Conservation (phyloP, 257 asterid genomes). For the Solanum sparsipilum region DNA sequence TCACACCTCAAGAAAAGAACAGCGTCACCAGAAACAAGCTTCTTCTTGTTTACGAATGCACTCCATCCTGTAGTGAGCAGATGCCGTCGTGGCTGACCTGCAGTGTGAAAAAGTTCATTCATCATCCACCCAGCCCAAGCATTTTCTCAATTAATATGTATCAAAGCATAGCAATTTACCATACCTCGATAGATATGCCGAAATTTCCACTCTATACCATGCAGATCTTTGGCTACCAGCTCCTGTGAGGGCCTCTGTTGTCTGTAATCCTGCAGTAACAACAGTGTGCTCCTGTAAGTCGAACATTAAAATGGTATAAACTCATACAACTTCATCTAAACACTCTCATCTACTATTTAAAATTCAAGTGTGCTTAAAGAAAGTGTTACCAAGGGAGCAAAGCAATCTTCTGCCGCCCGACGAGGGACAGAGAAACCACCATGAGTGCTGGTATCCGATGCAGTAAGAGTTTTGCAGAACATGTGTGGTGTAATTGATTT, state of each 20-base stretch:
- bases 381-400: constrained; percentile 74
- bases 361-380: not conserved
- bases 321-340: not conserved
- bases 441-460: constrained; percentile 97
- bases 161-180: not conserved
- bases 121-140: not conserved
- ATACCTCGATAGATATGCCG: constrained; percentile 93
- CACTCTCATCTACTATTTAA: not conserved
- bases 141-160: not conserved
- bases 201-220: constrained; percentile 85
- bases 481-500: constrained; percentile 74
- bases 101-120: not conserved
- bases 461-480: constrained; percentile 96
- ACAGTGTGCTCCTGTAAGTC: not conserved
- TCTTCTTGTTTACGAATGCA: constrained; percentile 92
- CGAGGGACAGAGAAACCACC: constrained; percentile 99
- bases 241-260: constrained; percentile 98
- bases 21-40: constrained; percentile 90
- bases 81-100: constrained; percentile 99
- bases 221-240: constrained; percentile 90
- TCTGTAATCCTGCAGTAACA: constrained; percentile 52
- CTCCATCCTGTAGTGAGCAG: constrained; percentile 98
- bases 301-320: not conserved
- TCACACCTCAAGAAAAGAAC: constrained; percentile 82
- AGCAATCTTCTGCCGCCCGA: constrained; percentile 98